A percentile compares a stretch with the other conserved stretches of the same genome.
These are phyloP conservation scores for Lactarius deliciosus DNA, from an alignment of 768 basidiomycete species.

Conservation along the genomic window DNA sequence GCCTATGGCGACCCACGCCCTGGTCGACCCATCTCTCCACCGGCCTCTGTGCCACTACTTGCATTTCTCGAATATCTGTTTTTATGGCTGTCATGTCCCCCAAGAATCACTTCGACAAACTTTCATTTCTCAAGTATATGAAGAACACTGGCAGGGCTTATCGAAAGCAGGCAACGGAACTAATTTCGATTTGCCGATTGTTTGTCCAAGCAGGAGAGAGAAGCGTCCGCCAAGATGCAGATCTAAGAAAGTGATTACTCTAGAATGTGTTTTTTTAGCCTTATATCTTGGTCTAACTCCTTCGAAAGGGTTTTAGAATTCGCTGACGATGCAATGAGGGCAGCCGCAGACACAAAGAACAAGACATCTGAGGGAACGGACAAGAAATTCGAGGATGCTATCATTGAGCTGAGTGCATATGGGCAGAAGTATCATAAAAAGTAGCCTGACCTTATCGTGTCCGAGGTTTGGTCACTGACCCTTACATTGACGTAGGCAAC, in stretches of 20 bases:
- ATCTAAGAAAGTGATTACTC: conserved; percentile 2
- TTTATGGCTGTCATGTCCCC: neutral
- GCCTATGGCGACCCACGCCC: neutral
- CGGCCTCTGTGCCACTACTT: neutral
- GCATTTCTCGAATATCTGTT: neutral
- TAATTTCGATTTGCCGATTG: conserved; percentile 10
- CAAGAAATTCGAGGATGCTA: neutral
- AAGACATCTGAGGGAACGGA: conserved; percentile 5
- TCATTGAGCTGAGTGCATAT: neutral
- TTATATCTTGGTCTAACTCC: neutral
- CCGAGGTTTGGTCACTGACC: neutral
- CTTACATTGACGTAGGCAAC: neutral
- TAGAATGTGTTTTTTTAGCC: neutral
- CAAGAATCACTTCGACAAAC: neutral
- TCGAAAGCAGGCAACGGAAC: conserved; percentile 3
- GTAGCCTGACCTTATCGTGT: neutral
- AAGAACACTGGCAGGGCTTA: neutral
- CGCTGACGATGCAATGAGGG: conserved; percentile 10
- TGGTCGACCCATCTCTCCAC: neutral
- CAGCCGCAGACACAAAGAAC: neutral
- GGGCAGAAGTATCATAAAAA: neutral
- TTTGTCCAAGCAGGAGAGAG: conserved; percentile 7
- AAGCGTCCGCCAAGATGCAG: neutral
- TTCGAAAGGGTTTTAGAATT: neutral
- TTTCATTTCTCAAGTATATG: neutral